These are phyloP conservation scores for Aphanomyces cochlioides DNA, from an alignment of 352 stramenopile genomes.

Conservation along the genomic window DNA sequence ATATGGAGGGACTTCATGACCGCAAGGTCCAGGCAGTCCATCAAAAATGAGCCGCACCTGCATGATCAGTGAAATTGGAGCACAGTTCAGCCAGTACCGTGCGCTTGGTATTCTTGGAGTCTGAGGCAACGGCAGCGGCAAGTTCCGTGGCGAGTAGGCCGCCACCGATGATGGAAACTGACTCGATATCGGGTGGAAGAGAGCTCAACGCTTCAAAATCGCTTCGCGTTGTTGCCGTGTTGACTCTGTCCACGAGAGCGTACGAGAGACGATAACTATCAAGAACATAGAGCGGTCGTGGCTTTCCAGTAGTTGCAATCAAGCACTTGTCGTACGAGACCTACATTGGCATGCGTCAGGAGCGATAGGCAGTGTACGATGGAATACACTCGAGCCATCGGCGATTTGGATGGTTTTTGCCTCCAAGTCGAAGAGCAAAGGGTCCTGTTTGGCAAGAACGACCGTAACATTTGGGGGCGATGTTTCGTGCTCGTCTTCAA, in stretches of 20 bases:
- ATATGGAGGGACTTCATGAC: conserved; percentile 81
- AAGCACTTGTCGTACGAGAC: conserved; percentile 80
- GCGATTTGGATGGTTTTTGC: conserved; percentile 77
- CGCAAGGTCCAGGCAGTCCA: conserved; percentile 10
- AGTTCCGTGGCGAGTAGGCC: conserved; percentile 90
- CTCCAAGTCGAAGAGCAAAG: conserved; percentile 79
- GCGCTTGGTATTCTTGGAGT: conserved; percentile 41
- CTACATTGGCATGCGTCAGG: not conserved
- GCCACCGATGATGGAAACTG: conserved; percentile 81
- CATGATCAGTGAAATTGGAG: conserved; percentile 46
- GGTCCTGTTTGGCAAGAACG: conserved; percentile 50
- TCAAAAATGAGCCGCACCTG: conserved; percentile 23
- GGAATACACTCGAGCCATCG: conserved; percentile 63
- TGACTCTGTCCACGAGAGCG: conserved; percentile 80
- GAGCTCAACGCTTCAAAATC: conserved; percentile 81
- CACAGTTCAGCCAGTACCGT: conserved; percentile 36
- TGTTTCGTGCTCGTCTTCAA: conserved; percentile 59
- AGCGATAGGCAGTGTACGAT: not conserved
- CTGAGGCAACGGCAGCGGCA: conserved; percentile 61
- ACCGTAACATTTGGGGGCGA: conserved; percentile 55
- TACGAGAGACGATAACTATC: conserved; percentile 80
- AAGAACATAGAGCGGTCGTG: conserved; percentile 86
- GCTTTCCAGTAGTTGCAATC: conserved; percentile 76
- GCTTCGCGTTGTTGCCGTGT: conserved; percentile 68
- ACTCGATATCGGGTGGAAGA: conserved; percentile 48